Evolutionary conservation across 306 rosid species (phyloP).

Genomic region (Cicer yamashitae): DNA sequence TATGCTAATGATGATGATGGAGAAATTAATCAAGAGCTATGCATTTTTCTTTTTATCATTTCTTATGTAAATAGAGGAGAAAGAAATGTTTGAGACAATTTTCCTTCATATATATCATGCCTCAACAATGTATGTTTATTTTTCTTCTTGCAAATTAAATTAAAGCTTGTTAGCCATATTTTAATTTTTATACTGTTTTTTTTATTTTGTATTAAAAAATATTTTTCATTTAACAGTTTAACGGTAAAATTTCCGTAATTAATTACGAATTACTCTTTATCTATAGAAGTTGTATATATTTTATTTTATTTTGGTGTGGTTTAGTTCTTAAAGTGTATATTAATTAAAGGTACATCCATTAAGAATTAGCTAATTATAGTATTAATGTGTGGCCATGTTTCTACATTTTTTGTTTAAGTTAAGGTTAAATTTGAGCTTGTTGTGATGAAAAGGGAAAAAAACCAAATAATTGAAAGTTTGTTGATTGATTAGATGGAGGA

Average conservation of each 20-base stretch:
- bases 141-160: slow-evolving; percentile 27
- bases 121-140: slow-evolving; percentile 34
- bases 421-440: slow-evolving; percentile 10
- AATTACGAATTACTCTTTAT: too few species aligned
- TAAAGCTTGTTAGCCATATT: slow-evolving; percentile 27
- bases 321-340: neutral
- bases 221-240: too few species aligned
- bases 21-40: neutral
- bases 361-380: slow-evolving; percentile 21
- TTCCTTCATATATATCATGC: slow-evolving; percentile 39
- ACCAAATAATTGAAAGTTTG: slow-evolving; percentile 22
- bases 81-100: slow-evolving; percentile 43
- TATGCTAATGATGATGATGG: neutral
- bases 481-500: slow-evolving; percentile 31
- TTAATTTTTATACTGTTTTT: slow-evolving; percentile 11
- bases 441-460: neutral
- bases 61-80: slow-evolving; percentile 49
- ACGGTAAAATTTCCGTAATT: too few species aligned
- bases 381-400: neutral
- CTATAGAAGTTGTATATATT: too few species aligned
- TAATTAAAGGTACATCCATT: neutral
- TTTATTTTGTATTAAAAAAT: slow-evolving; percentile 9
- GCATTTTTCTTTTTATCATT: slow-evolving; percentile 11
- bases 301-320: neutral
- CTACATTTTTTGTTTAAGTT: neutral